Evolutionary conservation across 176 grass and related monocot species (phyloP), one percentile per base, ranked within the genome.

Genomic region (Thinopyrum elongatum): DNA sequence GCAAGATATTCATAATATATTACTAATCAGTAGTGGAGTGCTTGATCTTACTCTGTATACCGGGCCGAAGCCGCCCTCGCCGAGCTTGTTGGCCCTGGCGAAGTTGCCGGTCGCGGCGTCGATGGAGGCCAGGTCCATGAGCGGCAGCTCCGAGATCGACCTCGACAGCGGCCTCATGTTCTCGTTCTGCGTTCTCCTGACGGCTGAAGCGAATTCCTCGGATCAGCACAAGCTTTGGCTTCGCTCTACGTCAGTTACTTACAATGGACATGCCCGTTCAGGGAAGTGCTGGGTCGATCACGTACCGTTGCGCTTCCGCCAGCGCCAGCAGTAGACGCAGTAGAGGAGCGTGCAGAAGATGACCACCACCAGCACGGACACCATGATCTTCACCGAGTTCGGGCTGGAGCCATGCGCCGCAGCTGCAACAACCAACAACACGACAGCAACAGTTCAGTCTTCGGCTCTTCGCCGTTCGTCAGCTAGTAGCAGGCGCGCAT

Each of bases 271-370:
- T 2, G 12, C 7, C 15, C 35, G 35, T 36, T 36, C 12, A 46
- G 12, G 42, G 42, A 19, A 19, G 49, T 53, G 16, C 49, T 53
- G 16, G 19, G 12, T 5, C 35, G n/a, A 21, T 77, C 31, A 90
- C 77, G n/a, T 63, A 80, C 95, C 95, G 28, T 93, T 97, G 77
- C 95, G 87, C 88, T 93, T 97, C 17, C 95, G 86, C 95, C 95
- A 97, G 82, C 95, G 85, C 95, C 95, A 97, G 85, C 95, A 97
- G 86, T 97, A 97, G 69, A 97, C 23, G 82, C 92, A 97, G 85
- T 97, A 97, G 85, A 94, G 41, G 30, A 81, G 46, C 47, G 88
- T 91, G 92, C 90, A 89, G 55, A 87, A 12, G 67, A 95, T 86
- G 82, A 97, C 89, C 6, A 91, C 79, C 31, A 90, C 92, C 30